These are phyloP conservation scores for Phallus indusiatus DNA, from an alignment of 768 basidiomycete species.

Conservation along the genomic window DNA sequence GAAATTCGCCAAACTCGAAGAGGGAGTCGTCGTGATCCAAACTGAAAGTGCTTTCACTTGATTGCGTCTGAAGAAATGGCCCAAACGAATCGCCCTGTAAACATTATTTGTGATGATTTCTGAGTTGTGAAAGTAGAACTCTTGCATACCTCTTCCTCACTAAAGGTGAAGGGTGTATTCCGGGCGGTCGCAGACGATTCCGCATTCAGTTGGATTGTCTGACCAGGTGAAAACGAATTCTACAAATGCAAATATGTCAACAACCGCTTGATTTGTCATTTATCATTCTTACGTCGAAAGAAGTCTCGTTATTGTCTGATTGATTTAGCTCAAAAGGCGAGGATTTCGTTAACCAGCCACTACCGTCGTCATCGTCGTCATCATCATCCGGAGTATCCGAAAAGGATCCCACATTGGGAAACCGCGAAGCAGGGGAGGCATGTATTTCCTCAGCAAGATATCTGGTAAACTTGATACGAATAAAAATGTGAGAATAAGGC, in stretches of 20 bases:
- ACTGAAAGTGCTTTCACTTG: conserved; percentile 34
- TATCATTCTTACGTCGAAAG: conserved; percentile 28
- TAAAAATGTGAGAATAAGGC: background rate
- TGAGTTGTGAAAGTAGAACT: conserved; percentile 11
- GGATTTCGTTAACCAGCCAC: conserved; percentile 73
- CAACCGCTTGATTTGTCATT: background rate
- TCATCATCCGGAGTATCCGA: conserved; percentile 33
- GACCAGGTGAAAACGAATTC: conserved; percentile 21
- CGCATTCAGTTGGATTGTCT: conserved; percentile 1
- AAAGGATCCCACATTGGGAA: conserved; percentile 33
- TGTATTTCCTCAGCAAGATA: conserved; percentile 72
- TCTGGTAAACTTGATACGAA: conserved; percentile 53
- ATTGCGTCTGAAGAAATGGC: conserved; percentile 65
- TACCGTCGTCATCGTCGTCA: conserved; percentile 64
- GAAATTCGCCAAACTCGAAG: conserved; percentile 78
- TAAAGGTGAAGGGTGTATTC: conserved; percentile 22
- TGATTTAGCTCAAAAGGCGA: conserved; percentile 45
- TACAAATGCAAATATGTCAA: conserved; percentile 10
- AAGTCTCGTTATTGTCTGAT: conserved; percentile 34
- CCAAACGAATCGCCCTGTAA: conserved; percentile 59
- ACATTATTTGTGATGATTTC: background rate
- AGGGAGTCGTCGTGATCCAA: conserved; percentile 55
- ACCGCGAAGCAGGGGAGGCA: conserved; percentile 22
- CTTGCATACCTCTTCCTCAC: conserved; percentile 50
- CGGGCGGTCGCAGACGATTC: conserved; percentile 14